Base-by-base conservation (phyloP, 164 flowering plant species). In the Dillenia turbinata region DNA sequence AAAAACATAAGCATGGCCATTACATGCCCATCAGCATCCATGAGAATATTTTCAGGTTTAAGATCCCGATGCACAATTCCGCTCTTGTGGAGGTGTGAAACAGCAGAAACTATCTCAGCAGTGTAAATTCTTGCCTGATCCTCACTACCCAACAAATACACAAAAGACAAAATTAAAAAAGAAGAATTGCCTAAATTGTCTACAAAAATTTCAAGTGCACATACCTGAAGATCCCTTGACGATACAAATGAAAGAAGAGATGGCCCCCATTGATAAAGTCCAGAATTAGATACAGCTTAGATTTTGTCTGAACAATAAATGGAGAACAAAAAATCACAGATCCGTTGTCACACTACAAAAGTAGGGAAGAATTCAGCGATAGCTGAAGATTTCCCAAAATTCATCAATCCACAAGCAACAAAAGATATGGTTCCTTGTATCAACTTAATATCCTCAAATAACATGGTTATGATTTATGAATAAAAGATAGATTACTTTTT, bases 11-110 rank as follows among this genome's bases (percentile, higher is more conserved):
- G 43, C 59, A 60, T 51, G 62, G 69, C 24, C 72, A 76, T 75
- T 83, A 89, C 98, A 88, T 90, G 98, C 60, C 98, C 98, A 62
- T 93, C 97, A 46, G 83, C 76, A 64, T 87, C 96, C 87, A 93
- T 76, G 73, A 93, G 96, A 66, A 90, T 87, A 65, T 93, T 93
- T 78, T 93, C 97, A 61, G 97, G 97, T 72, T 90, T 90, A 64
- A 90, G 90, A 83, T 93, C 97, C 59, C 98, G 83, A 68, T 93
- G 98, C 79, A 87, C 85, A 47, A 93, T 90, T 68, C 98, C 98
- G 44, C 73, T 75, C 68, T 78, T 67, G 81, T 93, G 98, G 75
- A 93, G 96, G 73, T 93, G 98, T 46, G 97, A 83, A 79, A 93
- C 98, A 51, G 98, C 97, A 74, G 92, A 88, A 14, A 93, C 94